Conservation (phyloP, 495 filamentous ascomycete species). For the Tuber calosporum region DNA sequence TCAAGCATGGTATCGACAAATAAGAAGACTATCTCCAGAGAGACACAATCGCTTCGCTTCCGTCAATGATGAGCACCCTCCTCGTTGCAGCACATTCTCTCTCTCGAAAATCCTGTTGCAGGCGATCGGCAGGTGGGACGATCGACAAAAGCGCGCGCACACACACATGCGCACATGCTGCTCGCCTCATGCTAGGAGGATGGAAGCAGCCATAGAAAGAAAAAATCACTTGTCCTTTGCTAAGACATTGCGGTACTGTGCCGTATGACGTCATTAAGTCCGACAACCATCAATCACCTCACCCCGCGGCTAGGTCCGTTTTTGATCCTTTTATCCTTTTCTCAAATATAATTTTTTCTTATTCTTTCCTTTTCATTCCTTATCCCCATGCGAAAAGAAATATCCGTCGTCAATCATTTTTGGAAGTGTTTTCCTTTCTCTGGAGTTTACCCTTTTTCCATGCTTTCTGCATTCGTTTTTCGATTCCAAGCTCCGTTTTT, state of each 20-base stretch:
- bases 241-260: constrained; percentile 16
- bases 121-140: background rate
- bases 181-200: constrained; percentile 27
- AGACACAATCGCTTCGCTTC: background rate
- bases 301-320: constrained; percentile 12
- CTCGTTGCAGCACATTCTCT: background rate
- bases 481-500: background rate
- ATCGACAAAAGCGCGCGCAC: constrained; percentile 15
- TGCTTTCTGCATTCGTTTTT: background rate
- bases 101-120: background rate
- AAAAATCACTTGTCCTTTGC: constrained; percentile 3
- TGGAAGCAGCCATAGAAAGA: constrained; percentile 22
- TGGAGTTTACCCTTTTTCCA: background rate
- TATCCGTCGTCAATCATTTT: background rate
- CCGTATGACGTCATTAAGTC: constrained; percentile 25
- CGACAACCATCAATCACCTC: constrained; percentile 16
- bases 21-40: background rate
- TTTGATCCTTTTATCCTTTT: constrained; percentile 13
- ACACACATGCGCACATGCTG: constrained; percentile 20
- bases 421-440: background rate
- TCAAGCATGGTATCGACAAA: constrained; percentile 37
- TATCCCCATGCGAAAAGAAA: background rate
- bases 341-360: constrained; percentile 14
- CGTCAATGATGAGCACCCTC: background rate
- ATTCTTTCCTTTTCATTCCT: background rate